phyloP scores from a whole-genome alignment of 257 asterid species.

The Solanum bulbocastanum region DNA sequence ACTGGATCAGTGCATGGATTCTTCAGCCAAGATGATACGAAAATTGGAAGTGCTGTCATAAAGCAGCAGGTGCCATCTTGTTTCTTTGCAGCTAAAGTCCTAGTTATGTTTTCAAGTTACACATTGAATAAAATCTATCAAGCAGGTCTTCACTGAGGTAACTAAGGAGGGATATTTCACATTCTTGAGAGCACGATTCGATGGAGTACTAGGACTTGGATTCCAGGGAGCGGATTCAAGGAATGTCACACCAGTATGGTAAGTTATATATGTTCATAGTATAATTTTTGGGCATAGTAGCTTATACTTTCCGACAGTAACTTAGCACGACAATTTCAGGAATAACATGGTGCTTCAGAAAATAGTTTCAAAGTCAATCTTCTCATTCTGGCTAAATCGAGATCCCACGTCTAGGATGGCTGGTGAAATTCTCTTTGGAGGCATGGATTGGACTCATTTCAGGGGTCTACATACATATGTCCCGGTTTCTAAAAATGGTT shows the following conservation, averaged over 20 bases:
- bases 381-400: conserved; percentile 23
- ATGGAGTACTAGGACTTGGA: conserved; percentile 36
- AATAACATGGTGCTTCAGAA: conserved; percentile 19
- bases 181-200: conserved; percentile 17
- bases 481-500: conserved; percentile 16
- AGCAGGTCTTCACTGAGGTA: conserved; percentile 23
- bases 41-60: conserved; percentile 11
- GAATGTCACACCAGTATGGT: conserved; percentile 22
- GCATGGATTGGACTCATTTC: conserved; percentile 24
- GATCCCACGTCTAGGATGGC: conserved; percentile 8
- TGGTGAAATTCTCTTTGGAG: conserved; percentile 31
- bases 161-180: conserved; percentile 15
- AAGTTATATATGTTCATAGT: background rate
- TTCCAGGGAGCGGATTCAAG: conserved; percentile 12
- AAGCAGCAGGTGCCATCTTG: conserved; percentile 12
- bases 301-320: background rate
- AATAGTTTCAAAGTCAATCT: conserved; percentile 7
- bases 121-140: background rate
- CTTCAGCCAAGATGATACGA: conserved; percentile 17
- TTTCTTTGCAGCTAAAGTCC: background rate
- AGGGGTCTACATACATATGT: conserved; percentile 21
- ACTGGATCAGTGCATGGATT: conserved; percentile 21
- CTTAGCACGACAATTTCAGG: conserved; percentile 9
- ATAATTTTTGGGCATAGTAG: background rate
- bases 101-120: background rate